Conservation (phyloP, 208 protist species). For the Trypanosoma congolense region DNA sequence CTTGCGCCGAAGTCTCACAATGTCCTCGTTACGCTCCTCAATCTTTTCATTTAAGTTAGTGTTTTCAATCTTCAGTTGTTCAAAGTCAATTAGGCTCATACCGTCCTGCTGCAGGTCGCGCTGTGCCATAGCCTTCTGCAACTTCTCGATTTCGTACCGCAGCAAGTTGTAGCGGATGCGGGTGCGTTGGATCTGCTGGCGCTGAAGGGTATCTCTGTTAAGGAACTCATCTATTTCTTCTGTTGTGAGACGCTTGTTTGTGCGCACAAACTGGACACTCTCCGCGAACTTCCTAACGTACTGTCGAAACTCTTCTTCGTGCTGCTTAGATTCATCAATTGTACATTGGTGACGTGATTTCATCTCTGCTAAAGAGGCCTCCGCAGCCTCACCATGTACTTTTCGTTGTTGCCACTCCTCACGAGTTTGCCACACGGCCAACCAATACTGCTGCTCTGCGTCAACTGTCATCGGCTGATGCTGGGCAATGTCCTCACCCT, state of each 20-base stretch:
- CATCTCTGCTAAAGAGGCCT: slow-evolving; percentile 44
- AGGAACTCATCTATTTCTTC: slow-evolving; percentile 74
- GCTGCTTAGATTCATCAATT: slow-evolving; percentile 49
- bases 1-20: slow-evolving; percentile 94
- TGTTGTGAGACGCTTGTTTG: slow-evolving; percentile 60
- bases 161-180: slow-evolving; percentile 91
- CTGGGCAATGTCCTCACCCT: slow-evolving; percentile 42
- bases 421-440: slow-evolving; percentile 48
- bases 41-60: slow-evolving; percentile 98
- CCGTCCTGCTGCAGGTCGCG: slow-evolving; percentile 76
- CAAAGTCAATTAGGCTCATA: slow-evolving; percentile 98
- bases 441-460: slow-evolving; percentile 77
- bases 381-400: slow-evolving; percentile 26
- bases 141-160: slow-evolving; percentile 66
- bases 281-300: slow-evolving; percentile 59
- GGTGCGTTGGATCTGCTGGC: slow-evolving; percentile 66
- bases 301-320: slow-evolving; percentile 72
- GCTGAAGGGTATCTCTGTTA: slow-evolving; percentile 61
- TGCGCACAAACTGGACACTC: slow-evolving; percentile 61
- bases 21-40: slow-evolving; percentile 97
- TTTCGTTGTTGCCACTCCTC: slow-evolving; percentile 48
- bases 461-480: slow-evolving; percentile 47
- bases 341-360: slow-evolving; percentile 47
- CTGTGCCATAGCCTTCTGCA: slow-evolving; percentile 40
- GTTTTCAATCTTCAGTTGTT: slow-evolving; percentile 99